Base-by-base conservation (phyloP, 768 basidiomycete species). In the Boletus subparvulus region DNA sequence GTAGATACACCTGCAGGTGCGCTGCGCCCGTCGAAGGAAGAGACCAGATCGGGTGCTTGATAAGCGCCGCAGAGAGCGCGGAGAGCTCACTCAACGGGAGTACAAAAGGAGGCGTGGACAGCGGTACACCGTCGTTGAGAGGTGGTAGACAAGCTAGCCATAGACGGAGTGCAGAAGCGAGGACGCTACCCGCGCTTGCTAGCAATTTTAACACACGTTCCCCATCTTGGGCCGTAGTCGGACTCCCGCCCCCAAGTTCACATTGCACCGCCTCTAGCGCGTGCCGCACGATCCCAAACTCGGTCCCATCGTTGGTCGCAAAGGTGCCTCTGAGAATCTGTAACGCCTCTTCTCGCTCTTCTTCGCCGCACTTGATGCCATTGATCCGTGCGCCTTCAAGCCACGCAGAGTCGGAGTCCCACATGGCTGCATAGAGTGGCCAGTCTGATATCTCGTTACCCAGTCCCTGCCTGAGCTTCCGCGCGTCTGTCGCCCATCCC, bases 311-410 rank as follows among this genome's bases (percentile, higher is more conserved):
- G 66, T 75, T 14, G 4, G n/a, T 4, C 2, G 40, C 26, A 56
- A 88, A 87, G 4, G 74, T 75, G 0, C 59, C 51, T 58, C 67
- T 72, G 2, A 84, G 45, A 7, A 62, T 53, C 4, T 67, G 65
- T 10, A 84, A 49, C 17, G 50, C 62, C 30, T 74, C 74, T 13
- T 58, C 66, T 52, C 85, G 81, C 66, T 94, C 91, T 14, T 69
- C 69, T 57, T 86, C 83, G 6, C 93, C 94, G 3, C 79, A 80
- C 62, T 76, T 81, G 13, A 85, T 68, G 0, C 82, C 80, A 64
- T 98, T 97, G 19, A 94, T 77, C 50, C 77, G 80, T 9, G 82
- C 79, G 2, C 95, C 94, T 62, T 91, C 88, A 4, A 92, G 65
- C 88, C 90, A 95, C 12, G 85, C 82, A 1, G 79, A 77, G 66